Base-by-base conservation (phyloP, 176 grass and related monocot genomes). In the Ensete ventricosum region DNA sequence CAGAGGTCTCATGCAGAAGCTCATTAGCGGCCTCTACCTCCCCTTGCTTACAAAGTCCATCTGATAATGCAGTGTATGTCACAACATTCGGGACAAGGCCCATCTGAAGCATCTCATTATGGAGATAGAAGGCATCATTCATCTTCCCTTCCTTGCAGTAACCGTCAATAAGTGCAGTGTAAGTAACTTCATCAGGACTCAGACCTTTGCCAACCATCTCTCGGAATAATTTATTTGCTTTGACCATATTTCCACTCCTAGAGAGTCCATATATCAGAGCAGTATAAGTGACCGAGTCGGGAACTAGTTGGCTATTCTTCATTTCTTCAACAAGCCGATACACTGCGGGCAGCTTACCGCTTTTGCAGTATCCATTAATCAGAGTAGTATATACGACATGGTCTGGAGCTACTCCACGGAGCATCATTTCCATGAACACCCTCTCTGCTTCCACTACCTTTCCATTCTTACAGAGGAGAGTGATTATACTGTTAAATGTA, bases 11-110 rank as follows among this genome's bases (percentile, higher is more conserved):
- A 80, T 93, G 93, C 82, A 97, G 81, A 74, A 97, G 85, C 82
- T 97, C 93, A 85, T 97, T 93, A 22, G 90, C 93, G 1, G 75
- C 78, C 69, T 77, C 83, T 52, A 97, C 62, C 25, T 97, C 90
- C 13, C 93, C 86, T 62, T 93, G 90, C 68, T 97, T 97, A 82
- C 93, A 92, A 43, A 97, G 83, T 57, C 88, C 93, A 52, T 97
- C 93, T 5, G 88, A 86, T 62, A 97, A 76, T 81, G 87, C 87
- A 43, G 93, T 90, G 72, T 97, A 97, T 76, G 93, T 97, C 73
- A 97, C 93, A 68, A 97, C 85, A 83, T 97, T 97, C 1, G 93
- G 93, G 21, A 73, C 76, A 71, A 87, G 71, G 68, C 88, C 74
- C 68, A 75, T 86, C 82, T 77, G 52, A 22, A 90, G 71, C 93